Conservation (phyloP, 2,329 filamentous ascomycete genomes). For the Sclerotinia borealis region DNA sequence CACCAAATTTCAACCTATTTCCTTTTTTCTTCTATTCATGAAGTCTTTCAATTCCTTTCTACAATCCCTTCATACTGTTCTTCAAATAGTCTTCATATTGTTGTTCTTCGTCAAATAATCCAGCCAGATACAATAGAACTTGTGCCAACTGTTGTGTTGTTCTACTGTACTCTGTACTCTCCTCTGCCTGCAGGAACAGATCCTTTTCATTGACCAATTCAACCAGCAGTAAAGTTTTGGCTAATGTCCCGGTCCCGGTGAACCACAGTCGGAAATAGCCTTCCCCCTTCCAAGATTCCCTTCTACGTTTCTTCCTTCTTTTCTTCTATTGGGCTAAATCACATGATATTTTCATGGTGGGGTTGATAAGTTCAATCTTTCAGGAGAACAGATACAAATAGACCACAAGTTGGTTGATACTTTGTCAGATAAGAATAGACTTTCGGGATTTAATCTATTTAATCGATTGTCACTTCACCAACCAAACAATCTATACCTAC, state of each 20-base stretch:
- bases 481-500: neutral
- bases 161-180: no score
- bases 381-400: neutral
- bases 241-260: neutral
- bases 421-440: neutral
- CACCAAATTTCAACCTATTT: neutral
- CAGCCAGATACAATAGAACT: no score
- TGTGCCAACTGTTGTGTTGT: neutral
- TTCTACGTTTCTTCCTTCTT: neutral
- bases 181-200: neutral
- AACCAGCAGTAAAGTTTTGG: neutral
- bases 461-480: neutral
- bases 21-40: neutral
- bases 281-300: neutral
- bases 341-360: neutral
- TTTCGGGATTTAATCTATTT: neutral
- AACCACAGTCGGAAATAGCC: neutral
- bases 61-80: neutral
- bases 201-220: conserved; percentile 2
- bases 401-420: neutral
- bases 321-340: neutral
- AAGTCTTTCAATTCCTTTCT: neutral
- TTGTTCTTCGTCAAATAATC: no score
- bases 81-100: neutral
- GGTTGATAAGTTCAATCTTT: neutral